Percentiles rank a stretch among this genome's conserved stretches.
Conservation (phyloP, 129 eudicot genomes). For the Flaveria brownii region DNA sequence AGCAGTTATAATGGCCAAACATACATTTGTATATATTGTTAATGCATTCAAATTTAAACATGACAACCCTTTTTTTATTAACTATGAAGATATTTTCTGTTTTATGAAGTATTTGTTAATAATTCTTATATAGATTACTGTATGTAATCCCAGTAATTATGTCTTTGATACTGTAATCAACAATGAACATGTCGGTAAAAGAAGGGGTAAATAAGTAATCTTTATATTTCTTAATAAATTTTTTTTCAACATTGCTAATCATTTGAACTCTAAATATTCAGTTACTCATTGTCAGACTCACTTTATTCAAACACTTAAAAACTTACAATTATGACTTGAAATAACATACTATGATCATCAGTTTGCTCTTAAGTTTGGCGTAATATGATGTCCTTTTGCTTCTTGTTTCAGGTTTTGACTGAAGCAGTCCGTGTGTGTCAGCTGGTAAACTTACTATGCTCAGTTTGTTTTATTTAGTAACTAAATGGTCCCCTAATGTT, state of each 20-base stretch:
- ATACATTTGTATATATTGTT: not conserved
- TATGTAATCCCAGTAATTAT: not conserved
- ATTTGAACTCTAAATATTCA: not conserved
- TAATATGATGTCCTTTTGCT: slow-evolving; percentile 30
- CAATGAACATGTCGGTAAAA: not conserved
- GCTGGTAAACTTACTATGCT: slow-evolving; percentile 50
- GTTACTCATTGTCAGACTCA: not conserved
- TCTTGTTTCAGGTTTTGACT: slow-evolving; percentile 68
- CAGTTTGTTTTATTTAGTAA: not conserved
- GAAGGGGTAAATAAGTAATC: not conserved
- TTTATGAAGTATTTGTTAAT: not conserved
- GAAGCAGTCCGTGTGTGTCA: slow-evolving; percentile 96
- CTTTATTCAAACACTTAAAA: not conserved
- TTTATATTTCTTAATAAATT: not conserved
- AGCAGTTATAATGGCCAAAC: not conserved
- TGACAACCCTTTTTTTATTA: not conserved
- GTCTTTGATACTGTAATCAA: not conserved
- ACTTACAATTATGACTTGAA: not conserved
- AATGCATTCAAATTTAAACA: not conserved
- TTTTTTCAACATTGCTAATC: not conserved
- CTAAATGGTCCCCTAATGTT: not conserved
- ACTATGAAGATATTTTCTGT: not conserved
- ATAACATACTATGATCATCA: not conserved
- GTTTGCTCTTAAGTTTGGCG: not conserved
- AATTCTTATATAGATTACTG: too few species aligned